A percentile compares a stretch with the other conserved stretches of the same genome.
Conservation (phyloP, 768 basidiomycete species). For the Hydnomerulius pinastri region DNA sequence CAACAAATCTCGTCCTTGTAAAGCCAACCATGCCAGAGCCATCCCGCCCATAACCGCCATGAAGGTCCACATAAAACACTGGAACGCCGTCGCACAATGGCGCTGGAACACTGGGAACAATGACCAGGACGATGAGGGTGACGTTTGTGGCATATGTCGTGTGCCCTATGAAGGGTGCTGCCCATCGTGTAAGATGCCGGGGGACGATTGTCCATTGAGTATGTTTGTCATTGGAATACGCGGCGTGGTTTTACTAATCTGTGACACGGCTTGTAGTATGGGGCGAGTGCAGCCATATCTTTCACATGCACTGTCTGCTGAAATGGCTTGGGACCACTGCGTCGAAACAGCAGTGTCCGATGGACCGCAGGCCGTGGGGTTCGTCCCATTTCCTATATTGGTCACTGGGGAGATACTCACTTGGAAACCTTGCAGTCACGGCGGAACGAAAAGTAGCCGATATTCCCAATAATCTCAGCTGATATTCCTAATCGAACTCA, state of each 20-base stretch:
- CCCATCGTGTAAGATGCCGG: constrained; percentile 94
- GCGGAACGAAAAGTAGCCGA: constrained; percentile 52
- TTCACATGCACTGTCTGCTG: constrained; percentile 97
- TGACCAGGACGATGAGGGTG: constrained; percentile 50
- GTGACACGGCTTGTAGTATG: constrained; percentile 63
- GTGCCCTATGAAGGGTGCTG: constrained; percentile 94
- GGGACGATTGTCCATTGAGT: constrained; percentile 94
- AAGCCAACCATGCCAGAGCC: neutral
- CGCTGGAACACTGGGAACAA: constrained; percentile 65
- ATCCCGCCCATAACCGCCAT: constrained; percentile 38
- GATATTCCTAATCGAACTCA: neutral
- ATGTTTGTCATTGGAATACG: constrained; percentile 29
- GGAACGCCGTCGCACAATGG: constrained; percentile 91
- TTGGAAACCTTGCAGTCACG: constrained; percentile 39
- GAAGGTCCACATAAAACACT: constrained; percentile 83
- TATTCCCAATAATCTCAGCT: neutral
- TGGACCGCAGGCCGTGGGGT: constrained; percentile 96
- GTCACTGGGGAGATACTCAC: neutral
- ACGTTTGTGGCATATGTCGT: constrained; percentile 86
- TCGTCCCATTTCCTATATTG: constrained; percentile 30
- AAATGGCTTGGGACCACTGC: constrained; percentile 93
- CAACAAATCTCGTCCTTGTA: neutral
- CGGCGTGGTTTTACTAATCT: constrained; percentile 3
- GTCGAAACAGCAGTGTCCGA: constrained; percentile 97
- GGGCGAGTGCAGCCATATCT: constrained; percentile 97